Percentiles rank a stretch among this genome's conserved stretches.
Conservation (phyloP, 2,329 filamentous ascomycete genomes). For the Curvularia eragrostidis region DNA sequence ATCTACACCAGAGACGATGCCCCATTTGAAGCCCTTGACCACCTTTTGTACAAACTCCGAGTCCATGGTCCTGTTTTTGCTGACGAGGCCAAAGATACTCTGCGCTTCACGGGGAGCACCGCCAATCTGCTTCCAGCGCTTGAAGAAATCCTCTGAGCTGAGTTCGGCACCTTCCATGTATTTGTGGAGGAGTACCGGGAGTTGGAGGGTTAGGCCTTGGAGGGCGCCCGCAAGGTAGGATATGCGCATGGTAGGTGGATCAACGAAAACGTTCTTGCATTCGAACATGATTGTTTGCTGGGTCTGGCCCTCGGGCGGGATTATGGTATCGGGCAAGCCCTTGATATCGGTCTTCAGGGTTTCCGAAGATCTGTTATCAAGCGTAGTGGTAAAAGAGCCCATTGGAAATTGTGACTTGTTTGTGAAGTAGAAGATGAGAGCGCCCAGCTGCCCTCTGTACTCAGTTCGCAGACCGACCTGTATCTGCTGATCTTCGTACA, state of each 20-base stretch:
- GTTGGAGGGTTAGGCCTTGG: conserved; percentile 88
- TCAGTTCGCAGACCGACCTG: conserved; percentile 92
- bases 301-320: conserved; percentile 76
- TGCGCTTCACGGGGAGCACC: conserved; percentile 87
- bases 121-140: conserved; percentile 98
- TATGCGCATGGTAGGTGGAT: conserved; percentile 88
- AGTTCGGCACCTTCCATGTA: conserved; percentile 95
- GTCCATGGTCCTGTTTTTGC: conserved; percentile 68
- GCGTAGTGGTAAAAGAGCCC: conserved; percentile 89
- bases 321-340: conserved; percentile 81
- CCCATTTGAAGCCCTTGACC: conserved; percentile 89
- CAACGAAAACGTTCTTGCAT: conserved; percentile 78
- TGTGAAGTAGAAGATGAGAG: conserved; percentile 92
- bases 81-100: conserved; percentile 76
- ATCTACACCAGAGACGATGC: conserved; percentile 82
- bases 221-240: conserved; percentile 93
- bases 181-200: conserved; percentile 89
- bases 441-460: conserved; percentile 94
- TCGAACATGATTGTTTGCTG: conserved; percentile 97
- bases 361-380: conserved; percentile 75
- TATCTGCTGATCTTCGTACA: conserved; percentile 94
- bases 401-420: conserved; percentile 90
- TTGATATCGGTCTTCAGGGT: conserved; percentile 85
- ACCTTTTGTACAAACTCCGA: conserved; percentile 73
- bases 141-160: conserved; percentile 93